A percentile compares a stretch with the other conserved stretches of the same genome.
Conservation (phyloP, 2,329 filamentous ascomycete genomes). For the Ceratocystis colombiana region DNA sequence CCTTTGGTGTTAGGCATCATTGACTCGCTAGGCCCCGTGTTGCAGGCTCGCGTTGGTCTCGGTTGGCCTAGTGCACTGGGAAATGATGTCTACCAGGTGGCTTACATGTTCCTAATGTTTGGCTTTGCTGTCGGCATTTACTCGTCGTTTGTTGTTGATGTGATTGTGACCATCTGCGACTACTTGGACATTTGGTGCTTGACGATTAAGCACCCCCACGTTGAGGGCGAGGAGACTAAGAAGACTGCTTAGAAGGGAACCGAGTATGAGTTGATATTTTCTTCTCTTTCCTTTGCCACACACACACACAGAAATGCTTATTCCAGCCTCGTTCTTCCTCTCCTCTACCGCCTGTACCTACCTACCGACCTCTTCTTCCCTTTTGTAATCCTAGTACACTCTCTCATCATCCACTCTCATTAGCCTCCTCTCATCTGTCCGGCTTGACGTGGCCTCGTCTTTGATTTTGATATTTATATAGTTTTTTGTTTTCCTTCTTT, state of each 20-base stretch:
- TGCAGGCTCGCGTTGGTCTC: slow-evolving; percentile 49
- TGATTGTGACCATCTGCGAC: slow-evolving; percentile 95
- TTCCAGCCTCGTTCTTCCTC: neutral
- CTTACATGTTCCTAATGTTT: slow-evolving; percentile 80
- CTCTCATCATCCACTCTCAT: neutral
- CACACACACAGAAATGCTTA: neutral
- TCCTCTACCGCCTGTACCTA: neutral
- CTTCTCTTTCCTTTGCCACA: neutral
- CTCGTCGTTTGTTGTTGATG: slow-evolving; percentile 91
- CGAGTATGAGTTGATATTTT: neutral
- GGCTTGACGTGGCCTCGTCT: too few species aligned
- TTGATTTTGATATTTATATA: neutral
- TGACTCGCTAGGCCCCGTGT: slow-evolving; percentile 65
- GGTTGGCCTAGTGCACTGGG: slow-evolving; percentile 72
- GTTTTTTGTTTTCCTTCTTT: neutral
- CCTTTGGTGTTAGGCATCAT: slow-evolving; percentile 69
- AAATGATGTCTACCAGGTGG: slow-evolving; percentile 72
- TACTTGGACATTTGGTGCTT: slow-evolving; percentile 98
- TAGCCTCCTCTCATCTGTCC: neutral
- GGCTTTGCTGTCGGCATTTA: slow-evolving; percentile 84
- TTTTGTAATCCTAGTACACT: neutral
- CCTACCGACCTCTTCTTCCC: neutral
- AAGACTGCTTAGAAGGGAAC: slow-evolving; percentile 32
- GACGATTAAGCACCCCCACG: slow-evolving; percentile 78
- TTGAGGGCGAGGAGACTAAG: slow-evolving; percentile 38